phyloP scores from a whole-genome alignment of 2,329 filamentous ascomycete genomes.

The Fulvia fulva region DNA sequence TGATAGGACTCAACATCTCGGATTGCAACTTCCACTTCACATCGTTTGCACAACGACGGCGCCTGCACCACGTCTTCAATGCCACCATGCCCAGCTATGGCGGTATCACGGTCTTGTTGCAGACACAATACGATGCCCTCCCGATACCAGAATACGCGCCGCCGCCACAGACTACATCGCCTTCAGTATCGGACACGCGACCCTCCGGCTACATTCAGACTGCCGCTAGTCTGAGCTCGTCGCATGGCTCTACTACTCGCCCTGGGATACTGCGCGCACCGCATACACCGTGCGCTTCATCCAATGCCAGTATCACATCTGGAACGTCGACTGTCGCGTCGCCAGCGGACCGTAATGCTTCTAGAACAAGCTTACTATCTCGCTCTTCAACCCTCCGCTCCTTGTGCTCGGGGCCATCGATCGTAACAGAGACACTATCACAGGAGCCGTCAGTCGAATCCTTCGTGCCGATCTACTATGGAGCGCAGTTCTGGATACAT shows the following conservation, averaged over 20 bases:
- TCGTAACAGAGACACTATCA: not conserved
- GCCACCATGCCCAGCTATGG: slow-evolving; percentile 33
- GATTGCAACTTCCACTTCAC: slow-evolving; percentile 4
- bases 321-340: not conserved
- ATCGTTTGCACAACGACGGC: not conserved
- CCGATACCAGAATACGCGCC: slow-evolving; percentile 37
- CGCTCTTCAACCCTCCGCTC: not conserved
- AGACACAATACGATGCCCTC: slow-evolving; percentile 41
- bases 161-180: slow-evolving; percentile 23
- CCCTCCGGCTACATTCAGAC: slow-evolving; percentile 17
- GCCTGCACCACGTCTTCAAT: not conserved
- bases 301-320: not conserved
- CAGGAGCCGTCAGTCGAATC: not conserved
- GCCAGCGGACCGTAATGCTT: not conserved
- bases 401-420: not conserved
- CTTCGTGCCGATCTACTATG: slow-evolving; percentile 21
- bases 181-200: not conserved
- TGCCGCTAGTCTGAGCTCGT: slow-evolving; percentile 17
- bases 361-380: too few species aligned
- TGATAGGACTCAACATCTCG: not conserved
- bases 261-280: not conserved
- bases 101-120: slow-evolving; percentile 39
- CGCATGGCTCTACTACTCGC: not conserved
- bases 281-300: not conserved
- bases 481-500: slow-evolving; percentile 40